These are phyloP conservation scores for Acidomyces sp. DNA, from an alignment of 495 filamentous ascomycete species.

Conservation along the genomic window DNA sequence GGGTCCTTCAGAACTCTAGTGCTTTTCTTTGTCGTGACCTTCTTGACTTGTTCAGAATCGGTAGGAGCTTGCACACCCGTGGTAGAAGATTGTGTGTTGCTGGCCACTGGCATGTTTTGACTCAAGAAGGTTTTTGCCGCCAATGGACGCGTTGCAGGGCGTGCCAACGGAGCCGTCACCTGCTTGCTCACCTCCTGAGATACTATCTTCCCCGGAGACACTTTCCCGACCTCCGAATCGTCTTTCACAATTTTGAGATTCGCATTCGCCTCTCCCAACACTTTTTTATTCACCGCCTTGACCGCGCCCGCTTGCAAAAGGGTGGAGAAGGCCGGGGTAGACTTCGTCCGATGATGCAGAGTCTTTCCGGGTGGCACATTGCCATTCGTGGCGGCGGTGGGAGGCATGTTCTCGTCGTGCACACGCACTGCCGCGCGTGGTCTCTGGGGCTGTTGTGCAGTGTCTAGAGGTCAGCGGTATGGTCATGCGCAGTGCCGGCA, in stretches of 20 bases:
- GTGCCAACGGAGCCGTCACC: conserved; percentile 3
- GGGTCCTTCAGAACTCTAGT: conserved; percentile 56
- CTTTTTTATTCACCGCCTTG: conserved; percentile 60
- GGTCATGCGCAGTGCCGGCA: conserved; percentile 5
- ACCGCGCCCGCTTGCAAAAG: conserved; percentile 42
- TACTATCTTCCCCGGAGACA: conserved; percentile 18
- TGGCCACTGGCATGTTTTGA: conserved; percentile 1
- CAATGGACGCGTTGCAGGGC: conserved; percentile 14
- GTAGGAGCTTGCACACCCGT: not conserved
- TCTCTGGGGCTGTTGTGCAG: conserved; percentile 64
- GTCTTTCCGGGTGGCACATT: conserved; percentile 40
- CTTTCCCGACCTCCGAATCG: conserved; percentile 42
- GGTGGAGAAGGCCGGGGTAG: conserved; percentile 52
- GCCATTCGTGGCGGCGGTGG: conserved; percentile 24
- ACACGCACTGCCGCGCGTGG: conserved; percentile 49
- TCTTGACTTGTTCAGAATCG: conserved; percentile 26
- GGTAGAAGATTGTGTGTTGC: not conserved
- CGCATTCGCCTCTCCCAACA: conserved; percentile 72
- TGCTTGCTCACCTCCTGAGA: conserved; percentile 20
- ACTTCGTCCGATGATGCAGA: conserved; percentile 71
- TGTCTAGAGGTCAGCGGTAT: not conserved
- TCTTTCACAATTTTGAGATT: conserved; percentile 40
- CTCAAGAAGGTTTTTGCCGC: conserved; percentile 4
- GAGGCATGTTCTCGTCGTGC: conserved; percentile 63
- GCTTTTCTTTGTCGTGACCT: conserved; percentile 44